Conservation (phyloP, 495 filamentous ascomycete species). For the Hyaloscypha hepaticicola region DNA sequence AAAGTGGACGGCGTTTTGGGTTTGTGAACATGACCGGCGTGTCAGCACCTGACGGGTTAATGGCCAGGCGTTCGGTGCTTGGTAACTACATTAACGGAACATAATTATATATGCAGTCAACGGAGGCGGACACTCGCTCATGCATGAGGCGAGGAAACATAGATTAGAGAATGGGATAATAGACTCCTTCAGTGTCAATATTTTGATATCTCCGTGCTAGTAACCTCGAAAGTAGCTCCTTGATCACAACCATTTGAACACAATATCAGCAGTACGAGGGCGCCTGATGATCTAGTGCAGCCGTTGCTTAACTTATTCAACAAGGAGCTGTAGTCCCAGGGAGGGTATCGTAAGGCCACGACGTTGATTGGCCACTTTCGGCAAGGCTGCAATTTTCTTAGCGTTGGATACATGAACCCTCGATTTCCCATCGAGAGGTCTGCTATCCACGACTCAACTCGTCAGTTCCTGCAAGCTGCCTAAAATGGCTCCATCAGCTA, state of each 20-base stretch:
- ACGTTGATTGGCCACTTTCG: slow-evolving; percentile 9
- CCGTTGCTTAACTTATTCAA: not conserved
- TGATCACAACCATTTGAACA: not conserved
- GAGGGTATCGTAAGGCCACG: slow-evolving; percentile 6
- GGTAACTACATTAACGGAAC: slow-evolving; percentile 16
- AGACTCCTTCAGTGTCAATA: not conserved
- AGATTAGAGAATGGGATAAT: slow-evolving; percentile 10
- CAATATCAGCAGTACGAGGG: not conserved
- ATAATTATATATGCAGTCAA: slow-evolving; percentile 21
- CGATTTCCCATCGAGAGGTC: not conserved
- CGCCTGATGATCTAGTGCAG: not conserved
- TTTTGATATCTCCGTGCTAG: not conserved
- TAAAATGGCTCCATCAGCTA: slow-evolving; percentile 46
- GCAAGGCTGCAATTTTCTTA: slow-evolving; percentile 24
- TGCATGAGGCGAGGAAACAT: not conserved
- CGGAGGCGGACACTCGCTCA: not conserved
- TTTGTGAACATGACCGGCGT: not conserved
- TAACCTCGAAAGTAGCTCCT: not conserved
- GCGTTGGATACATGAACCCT: not conserved
- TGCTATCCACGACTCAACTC: slow-evolving; percentile 3
- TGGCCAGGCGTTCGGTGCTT: slow-evolving; percentile 14
- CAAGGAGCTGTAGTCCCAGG: not conserved
- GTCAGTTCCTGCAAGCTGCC: not conserved
- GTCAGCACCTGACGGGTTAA: not conserved
- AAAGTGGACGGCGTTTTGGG: slow-evolving; percentile 12